These are phyloP conservation scores for Nevesoporus exiguus DNA, from an alignment of 768 basidiomycete species.

Conservation along the genomic window DNA sequence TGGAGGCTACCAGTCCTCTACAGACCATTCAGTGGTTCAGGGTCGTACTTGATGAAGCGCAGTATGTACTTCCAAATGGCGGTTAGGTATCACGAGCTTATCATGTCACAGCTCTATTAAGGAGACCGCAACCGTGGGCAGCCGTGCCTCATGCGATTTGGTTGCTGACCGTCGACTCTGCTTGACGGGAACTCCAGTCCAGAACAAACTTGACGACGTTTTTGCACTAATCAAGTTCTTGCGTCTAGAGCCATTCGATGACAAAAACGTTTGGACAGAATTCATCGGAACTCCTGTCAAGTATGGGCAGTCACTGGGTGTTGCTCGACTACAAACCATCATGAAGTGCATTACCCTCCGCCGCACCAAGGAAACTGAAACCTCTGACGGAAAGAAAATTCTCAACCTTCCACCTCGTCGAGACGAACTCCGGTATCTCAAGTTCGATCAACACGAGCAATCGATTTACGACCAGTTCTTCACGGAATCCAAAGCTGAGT, in stretches of 20 bases:
- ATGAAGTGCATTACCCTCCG: slow-evolving; percentile 97
- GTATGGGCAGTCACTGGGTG: slow-evolving; percentile 82
- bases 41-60: slow-evolving; percentile 90
- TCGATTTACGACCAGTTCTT: slow-evolving; percentile 87
- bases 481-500: slow-evolving; percentile 87
- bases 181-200: slow-evolving; percentile 97
- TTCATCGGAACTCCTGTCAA: slow-evolving; percentile 92
- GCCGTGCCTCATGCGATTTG: slow-evolving; percentile 92
- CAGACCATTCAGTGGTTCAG: slow-evolving; percentile 97
- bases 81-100: not conserved
- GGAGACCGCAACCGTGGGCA: slow-evolving; percentile 90
- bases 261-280: slow-evolving; percentile 90
- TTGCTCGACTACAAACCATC: slow-evolving; percentile 91
- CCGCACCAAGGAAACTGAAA: slow-evolving; percentile 89
- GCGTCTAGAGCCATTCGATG: slow-evolving; percentile 86
- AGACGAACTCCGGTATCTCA: slow-evolving; percentile 82
- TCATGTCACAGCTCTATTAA: slow-evolving; percentile 77
- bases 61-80: slow-evolving; percentile 55
- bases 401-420: slow-evolving; percentile 87
- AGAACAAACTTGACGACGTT: slow-evolving; percentile 98
- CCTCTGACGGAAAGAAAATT: slow-evolving; percentile 77
- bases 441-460: slow-evolving; percentile 80
- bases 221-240: slow-evolving; percentile 97
- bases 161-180: slow-evolving; percentile 90
- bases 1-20: slow-evolving; percentile 68